Percentiles rank a stretch among this genome's conserved stretches.
These are phyloP conservation scores for Salvia hispanica DNA, from an alignment of 257 asterid species.

Conservation along the genomic window DNA sequence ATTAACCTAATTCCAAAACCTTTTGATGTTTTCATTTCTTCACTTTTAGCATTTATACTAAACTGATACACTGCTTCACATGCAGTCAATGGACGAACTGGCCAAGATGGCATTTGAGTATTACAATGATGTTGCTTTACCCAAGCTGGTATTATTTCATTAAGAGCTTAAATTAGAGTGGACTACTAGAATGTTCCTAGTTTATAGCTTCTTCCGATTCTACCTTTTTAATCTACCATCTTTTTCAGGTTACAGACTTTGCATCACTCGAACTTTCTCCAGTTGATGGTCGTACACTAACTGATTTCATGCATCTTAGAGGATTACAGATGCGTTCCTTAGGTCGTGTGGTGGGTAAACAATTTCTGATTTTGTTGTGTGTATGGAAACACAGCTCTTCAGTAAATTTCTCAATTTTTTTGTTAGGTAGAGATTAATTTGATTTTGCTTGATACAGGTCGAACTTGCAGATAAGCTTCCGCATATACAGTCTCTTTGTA, in stretches of 20 bases:
- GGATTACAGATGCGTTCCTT: slow-evolving; percentile 89
- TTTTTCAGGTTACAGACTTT: slow-evolving; percentile 88
- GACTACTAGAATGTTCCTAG: slow-evolving; percentile 9
- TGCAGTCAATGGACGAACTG: slow-evolving; percentile 90
- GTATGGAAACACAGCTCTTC: not conserved
- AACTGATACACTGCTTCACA: slow-evolving; percentile 31
- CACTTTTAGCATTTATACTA: slow-evolving; percentile 11
- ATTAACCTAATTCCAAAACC: slow-evolving; percentile 20
- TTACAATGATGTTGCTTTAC: slow-evolving; percentile 90
- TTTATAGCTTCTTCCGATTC: slow-evolving; percentile 4
- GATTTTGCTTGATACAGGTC: slow-evolving; percentile 62
- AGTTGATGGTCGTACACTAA: slow-evolving; percentile 94
- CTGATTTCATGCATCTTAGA: slow-evolving; percentile 99
- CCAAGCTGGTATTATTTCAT: slow-evolving; percentile 74
- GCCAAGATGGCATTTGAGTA: slow-evolving; percentile 75
- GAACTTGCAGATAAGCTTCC: slow-evolving; percentile 97
- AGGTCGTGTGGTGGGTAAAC: slow-evolving; percentile 90
- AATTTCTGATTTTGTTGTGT: slow-evolving; percentile 20
- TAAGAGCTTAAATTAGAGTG: slow-evolving; percentile 22
- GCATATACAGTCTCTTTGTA: slow-evolving; percentile 94
- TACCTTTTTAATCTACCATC: slow-evolving; percentile 29
- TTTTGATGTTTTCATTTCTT: slow-evolving; percentile 14
- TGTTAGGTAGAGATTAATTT: slow-evolving; percentile 29
- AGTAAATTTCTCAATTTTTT: slow-evolving; percentile 17
- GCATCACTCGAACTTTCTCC: slow-evolving; percentile 99